Conservation (phyloP, 1,284 basidiomycete species). For the Puccinia triticina region DNA sequence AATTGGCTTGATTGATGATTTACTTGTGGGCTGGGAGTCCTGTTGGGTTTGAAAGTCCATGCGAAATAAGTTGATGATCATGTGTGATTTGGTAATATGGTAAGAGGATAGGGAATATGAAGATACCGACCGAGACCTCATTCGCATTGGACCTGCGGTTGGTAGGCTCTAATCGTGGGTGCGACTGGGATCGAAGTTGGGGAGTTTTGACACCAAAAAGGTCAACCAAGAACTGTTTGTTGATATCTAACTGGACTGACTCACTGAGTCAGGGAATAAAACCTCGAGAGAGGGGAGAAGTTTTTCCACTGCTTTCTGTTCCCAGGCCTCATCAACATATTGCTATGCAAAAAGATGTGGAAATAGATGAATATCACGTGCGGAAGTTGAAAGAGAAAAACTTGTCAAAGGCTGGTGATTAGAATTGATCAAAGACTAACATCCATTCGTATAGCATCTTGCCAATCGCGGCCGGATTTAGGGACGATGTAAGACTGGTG, state of each 20-base stretch:
- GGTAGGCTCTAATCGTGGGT: slow-evolving; percentile 2
- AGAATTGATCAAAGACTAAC: background rate
- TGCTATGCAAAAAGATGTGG: background rate
- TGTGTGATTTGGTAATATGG: background rate
- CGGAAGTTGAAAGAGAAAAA: background rate
- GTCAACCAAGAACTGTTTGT: background rate
- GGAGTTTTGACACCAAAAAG: background rate
- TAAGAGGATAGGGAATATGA: background rate
- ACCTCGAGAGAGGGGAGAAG: slow-evolving; percentile 14
- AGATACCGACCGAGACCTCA: background rate
- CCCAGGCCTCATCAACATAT: slow-evolving; percentile 26
- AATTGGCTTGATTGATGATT: background rate
- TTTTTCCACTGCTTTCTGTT: background rate
- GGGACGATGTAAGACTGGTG: background rate
- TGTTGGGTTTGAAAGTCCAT: background rate
- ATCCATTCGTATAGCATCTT: slow-evolving; percentile 37
- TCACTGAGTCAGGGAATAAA: slow-evolving; percentile 8
- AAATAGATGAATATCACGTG: background rate
- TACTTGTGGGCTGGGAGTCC: background rate
- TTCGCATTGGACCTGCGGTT: background rate
- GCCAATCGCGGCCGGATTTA: slow-evolving; percentile 25
- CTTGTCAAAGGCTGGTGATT: background rate
- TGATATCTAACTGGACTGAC: background rate
- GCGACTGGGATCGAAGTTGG: background rate
- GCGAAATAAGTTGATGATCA: background rate